Percentiles rank a stretch among this genome's conserved stretches.
phyloP scores from a whole-genome alignment of 371 early-diverging fungal genomes.

The Smittium culicis region DNA sequence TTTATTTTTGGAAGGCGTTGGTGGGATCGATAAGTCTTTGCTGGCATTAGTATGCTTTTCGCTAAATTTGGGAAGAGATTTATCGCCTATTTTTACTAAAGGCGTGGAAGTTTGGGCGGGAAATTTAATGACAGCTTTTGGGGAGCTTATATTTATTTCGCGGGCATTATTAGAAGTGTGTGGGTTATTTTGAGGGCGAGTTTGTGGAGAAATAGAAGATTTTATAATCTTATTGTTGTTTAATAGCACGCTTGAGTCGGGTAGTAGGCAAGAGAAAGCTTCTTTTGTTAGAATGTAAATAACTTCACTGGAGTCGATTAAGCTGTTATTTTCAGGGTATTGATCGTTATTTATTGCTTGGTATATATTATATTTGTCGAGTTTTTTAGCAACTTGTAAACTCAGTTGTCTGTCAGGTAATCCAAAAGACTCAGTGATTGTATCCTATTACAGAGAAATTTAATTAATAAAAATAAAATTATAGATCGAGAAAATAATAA shows the following conservation, averaged over 20 bases:
- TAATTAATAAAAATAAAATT: background rate
- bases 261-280: background rate
- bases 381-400: constrained; percentile 8
- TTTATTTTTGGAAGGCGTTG: background rate
- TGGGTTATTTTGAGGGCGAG: background rate
- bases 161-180: background rate
- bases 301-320: background rate
- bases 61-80: background rate
- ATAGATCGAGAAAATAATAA: too few relatives aligned
- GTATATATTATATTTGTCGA: constrained; percentile 5
- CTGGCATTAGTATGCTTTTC: background rate
- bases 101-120: background rate
- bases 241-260: background rate
- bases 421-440: constrained; percentile 3
- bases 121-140: background rate
- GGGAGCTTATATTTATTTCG: background rate
- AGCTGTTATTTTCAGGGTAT: background rate
- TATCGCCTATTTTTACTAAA: background rate
- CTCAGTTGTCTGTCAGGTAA: background rate
- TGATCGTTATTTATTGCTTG: background rate
- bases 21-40: background rate
- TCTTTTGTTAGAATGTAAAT: background rate
- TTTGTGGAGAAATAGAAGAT: too few relatives aligned
- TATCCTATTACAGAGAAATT: constrained; percentile 3
- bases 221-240: background rate